These are phyloP conservation scores for Oryza glumipatula DNA, from an alignment of 176 grass and related monocot genomes.

Conservation along the genomic window DNA sequence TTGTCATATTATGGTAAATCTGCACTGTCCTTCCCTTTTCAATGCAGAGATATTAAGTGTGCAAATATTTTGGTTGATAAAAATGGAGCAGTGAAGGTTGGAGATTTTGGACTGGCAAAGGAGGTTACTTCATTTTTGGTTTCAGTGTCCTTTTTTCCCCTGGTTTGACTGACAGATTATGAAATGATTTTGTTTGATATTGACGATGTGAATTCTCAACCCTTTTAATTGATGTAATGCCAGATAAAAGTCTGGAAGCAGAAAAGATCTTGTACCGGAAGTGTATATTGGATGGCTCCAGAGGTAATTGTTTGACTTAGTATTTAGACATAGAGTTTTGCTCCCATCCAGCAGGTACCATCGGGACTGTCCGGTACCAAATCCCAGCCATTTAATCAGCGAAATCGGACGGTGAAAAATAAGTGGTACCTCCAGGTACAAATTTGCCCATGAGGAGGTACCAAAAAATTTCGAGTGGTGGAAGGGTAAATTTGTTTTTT, in stretches of 20 bases:
- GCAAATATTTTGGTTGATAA: conserved; percentile 71
- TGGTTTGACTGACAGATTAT: not conserved
- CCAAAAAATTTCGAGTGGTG: too few species aligned
- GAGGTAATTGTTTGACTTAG: conserved; percentile 34
- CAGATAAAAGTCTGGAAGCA: conserved; percentile 56
- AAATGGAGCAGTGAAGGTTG: conserved; percentile 61
- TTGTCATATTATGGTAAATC: not conserved
- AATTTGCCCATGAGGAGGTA: too few species aligned
- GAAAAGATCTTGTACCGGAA: conserved; percentile 60
- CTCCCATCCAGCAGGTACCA: too few species aligned
- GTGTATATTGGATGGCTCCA: conserved; percentile 71
- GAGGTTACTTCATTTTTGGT: conserved; percentile 18
- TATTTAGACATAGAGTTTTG: not conserved
- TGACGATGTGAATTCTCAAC: not conserved
- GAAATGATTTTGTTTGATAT: not conserved
- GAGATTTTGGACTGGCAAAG: conserved; percentile 74
- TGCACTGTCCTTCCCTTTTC: not conserved
- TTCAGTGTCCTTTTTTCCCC: not conserved
- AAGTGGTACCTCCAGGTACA: too few species aligned
- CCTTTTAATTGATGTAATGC: not conserved
- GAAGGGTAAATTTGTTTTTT: too few species aligned
- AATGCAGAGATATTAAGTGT: conserved; percentile 72
- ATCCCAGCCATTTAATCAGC: too few species aligned
- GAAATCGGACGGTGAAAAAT: too few species aligned
- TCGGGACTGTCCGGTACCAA: too few species aligned